A percentile compares a stretch with the other conserved stretches of the same genome.
Conservation (phyloP, 805 yeast genomes). For the Wickerhamomyces queroliae region DNA sequence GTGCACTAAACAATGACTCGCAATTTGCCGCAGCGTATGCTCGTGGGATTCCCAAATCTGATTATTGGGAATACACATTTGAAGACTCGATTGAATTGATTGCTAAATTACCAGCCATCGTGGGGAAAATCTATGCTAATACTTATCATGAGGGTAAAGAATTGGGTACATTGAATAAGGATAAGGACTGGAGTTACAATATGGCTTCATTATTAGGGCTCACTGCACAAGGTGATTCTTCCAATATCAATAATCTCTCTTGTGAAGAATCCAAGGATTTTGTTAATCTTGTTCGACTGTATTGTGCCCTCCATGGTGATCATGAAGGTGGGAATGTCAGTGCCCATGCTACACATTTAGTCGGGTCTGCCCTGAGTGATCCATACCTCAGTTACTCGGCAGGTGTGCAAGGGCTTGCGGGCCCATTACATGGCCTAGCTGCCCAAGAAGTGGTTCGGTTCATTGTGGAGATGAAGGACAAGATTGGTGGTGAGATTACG, state of each 20-base stretch:
- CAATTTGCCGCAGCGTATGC: conserved; percentile 69
- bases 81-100: conserved; percentile 68
- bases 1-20: conserved; percentile 68
- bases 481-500: conserved; percentile 27
- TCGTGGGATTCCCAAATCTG: conserved; percentile 58
- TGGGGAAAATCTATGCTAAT: conserved; percentile 71
- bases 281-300: conserved; percentile 64
- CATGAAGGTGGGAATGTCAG: conserved; percentile 85
- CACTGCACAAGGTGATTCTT: conserved; percentile 29
- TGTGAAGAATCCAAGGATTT: conserved; percentile 46
- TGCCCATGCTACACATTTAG: conserved; percentile 77
- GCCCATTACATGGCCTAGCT: conserved; percentile 83
- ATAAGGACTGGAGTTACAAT: conserved; percentile 69
- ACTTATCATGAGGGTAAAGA: conserved; percentile 46
- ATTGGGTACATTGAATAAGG: conserved; percentile 44
- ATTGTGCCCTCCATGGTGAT: conserved; percentile 72
- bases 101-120: conserved; percentile 68
- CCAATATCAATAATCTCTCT: conserved; percentile 23
- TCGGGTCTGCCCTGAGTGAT: conserved; percentile 75
- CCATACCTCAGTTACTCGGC: conserved; percentile 74
- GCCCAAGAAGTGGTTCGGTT: conserved; percentile 81
- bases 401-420: conserved; percentile 79
- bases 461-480: conserved; percentile 54
- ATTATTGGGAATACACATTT: conserved; percentile 71
- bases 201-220: conserved; percentile 61